Conservation (phyloP, 805 yeast species). For the Yarrowia porcina region DNA sequence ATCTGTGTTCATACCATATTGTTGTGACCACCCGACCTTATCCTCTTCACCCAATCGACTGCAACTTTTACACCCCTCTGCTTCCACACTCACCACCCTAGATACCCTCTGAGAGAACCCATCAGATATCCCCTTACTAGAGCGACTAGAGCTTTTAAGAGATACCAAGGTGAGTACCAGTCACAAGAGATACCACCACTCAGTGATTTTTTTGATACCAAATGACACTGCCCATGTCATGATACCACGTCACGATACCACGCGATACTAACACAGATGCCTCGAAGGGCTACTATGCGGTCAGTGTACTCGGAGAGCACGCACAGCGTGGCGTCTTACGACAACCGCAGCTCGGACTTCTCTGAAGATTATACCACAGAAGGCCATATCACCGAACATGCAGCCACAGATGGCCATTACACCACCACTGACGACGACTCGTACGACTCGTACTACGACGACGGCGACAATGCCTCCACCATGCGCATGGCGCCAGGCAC, state of each 20-base stretch:
- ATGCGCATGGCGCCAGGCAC: constrained; percentile 8
- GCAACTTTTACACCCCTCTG: not conserved
- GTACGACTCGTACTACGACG: constrained; percentile 12
- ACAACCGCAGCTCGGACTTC: constrained; percentile 14
- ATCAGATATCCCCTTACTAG: not conserved
- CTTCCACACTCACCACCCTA: not conserved
- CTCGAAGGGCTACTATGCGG: constrained; percentile 21
- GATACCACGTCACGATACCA: not conserved
- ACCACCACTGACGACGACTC: constrained; percentile 19
- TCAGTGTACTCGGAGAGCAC: constrained; percentile 11
- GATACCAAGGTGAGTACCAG: constrained; percentile 3
- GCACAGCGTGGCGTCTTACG: constrained; percentile 2
- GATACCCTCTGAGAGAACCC: constrained; percentile 5
- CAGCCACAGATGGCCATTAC: constrained; percentile 9
- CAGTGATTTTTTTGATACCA: too few species aligned
- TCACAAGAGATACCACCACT: not conserved
- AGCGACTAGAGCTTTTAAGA: constrained; percentile 4
- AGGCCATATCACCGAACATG: not conserved
- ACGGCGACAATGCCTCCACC: constrained; percentile 3
- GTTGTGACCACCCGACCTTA: not conserved
- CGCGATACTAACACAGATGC: constrained; percentile 12
- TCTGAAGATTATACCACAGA: constrained; percentile 13
- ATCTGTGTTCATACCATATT: too few species aligned
- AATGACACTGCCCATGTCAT: too few species aligned
- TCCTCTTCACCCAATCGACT: not conserved